Conservation (phyloP, 345 rosid genomes). For the Microcos paniculata region DNA sequence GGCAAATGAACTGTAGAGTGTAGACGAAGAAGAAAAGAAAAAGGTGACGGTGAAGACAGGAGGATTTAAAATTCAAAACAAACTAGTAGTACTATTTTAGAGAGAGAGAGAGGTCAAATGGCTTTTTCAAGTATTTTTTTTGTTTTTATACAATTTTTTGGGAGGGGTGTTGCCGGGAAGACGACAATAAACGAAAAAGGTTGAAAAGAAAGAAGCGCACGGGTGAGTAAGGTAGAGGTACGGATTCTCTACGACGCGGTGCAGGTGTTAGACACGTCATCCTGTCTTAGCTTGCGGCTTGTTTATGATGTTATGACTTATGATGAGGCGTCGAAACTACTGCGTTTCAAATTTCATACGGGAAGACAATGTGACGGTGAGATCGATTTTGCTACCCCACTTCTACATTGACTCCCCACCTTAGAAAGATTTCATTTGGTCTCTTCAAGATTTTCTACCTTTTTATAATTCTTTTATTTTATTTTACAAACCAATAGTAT, state of each 20-base stretch:
- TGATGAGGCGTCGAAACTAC: too few species aligned
- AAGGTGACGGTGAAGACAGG: neutral
- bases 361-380: constrained; percentile 5
- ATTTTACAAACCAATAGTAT: neutral
- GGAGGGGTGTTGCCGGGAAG: neutral
- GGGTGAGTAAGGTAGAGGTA: neutral
- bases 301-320: neutral
- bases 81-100: neutral
- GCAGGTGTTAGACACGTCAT: neutral
- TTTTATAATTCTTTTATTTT: too few species aligned
- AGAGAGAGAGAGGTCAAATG: neutral
- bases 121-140: neutral
- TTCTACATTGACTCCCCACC: neutral
- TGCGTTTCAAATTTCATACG: too few species aligned
- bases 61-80: constrained; percentile 11
- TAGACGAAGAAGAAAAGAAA: neutral
- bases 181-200: too few species aligned
- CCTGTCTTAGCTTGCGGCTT: neutral
- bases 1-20: neutral
- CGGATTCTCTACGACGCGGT: neutral
- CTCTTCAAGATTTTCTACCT: neutral
- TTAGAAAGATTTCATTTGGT: constrained; percentile 1
- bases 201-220: too few species aligned
- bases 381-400: constrained; percentile 9
- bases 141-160: neutral